A percentile compares a stretch with the other conserved stretches of the same genome.
Conservation (phyloP, 73 alveolate species). For the Paraurostyla sp. region DNA sequence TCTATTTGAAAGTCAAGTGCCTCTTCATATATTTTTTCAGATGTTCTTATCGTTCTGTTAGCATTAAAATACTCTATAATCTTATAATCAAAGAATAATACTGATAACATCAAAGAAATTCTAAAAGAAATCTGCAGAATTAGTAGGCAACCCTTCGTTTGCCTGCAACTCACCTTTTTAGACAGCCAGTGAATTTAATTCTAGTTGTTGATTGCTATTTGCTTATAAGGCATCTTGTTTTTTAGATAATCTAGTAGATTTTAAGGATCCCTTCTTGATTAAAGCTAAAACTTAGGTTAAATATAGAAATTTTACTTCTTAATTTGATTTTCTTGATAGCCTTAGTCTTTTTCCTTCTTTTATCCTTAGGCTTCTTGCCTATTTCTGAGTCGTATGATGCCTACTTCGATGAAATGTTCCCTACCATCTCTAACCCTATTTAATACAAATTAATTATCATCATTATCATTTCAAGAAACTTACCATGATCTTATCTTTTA, state of each 20-base stretch:
- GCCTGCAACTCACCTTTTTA: not conserved
- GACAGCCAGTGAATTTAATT: not conserved
- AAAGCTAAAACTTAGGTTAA: not conserved
- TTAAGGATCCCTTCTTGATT: not conserved
- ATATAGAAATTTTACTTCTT: not conserved
- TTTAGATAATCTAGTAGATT: not conserved
- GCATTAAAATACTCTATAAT: slow-evolving; percentile 46
- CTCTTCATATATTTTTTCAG: slow-evolving; percentile 37
- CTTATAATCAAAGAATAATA: not conserved
- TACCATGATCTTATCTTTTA: slow-evolving; percentile 39
- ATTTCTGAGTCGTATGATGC: not conserved
- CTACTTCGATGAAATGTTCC: not conserved
- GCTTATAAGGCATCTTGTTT: not conserved
- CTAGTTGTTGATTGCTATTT: not conserved
- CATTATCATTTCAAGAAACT: not conserved
- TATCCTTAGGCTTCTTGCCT: not conserved
- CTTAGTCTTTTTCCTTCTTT: not conserved
- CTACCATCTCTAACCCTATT: not conserved
- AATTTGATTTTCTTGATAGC: not conserved
- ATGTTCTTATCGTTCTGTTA: not conserved
- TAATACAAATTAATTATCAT: not conserved
- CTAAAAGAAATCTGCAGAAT: not conserved
- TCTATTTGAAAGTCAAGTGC: not conserved
- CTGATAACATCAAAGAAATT: slow-evolving; percentile 52
- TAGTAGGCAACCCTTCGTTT: not conserved